phyloP scores from a whole-genome alignment of 2,329 filamentous ascomycete genomes.

The Coleophoma crateriformis region DNA sequence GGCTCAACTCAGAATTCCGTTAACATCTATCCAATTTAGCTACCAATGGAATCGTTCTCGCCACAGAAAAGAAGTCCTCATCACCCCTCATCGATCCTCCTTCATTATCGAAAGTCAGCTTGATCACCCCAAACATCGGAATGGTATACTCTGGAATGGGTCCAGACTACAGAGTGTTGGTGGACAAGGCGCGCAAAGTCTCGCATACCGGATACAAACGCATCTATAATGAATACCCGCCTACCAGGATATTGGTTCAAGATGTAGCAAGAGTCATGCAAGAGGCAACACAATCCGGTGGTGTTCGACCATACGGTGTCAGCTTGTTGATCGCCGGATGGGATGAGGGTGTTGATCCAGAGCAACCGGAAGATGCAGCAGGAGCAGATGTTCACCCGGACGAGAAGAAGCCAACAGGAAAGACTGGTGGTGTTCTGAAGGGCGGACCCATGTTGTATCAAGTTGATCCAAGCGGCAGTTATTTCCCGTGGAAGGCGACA shows the following conservation, averaged over 20 bases:
- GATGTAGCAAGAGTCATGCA: conserved; percentile 98
- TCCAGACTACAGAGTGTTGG: conserved; percentile 93
- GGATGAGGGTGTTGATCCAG: conserved; percentile 94
- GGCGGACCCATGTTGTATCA: conserved; percentile 97
- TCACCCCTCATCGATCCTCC: conserved; percentile 93
- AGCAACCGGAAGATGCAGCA: conserved; percentile 57
- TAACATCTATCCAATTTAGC: conserved; percentile 43
- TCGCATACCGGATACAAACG: conserved; percentile 99
- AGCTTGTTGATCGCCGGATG: conserved; percentile 93
- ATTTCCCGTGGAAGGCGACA: conserved; percentile 99
- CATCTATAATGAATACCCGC: conserved; percentile 99
- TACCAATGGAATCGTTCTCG: conserved; percentile 97
- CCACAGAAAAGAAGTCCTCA: conserved; percentile 98
- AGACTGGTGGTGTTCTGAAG: conserved; percentile 94
- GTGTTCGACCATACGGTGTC: conserved; percentile 95
- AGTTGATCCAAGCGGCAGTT: conserved; percentile 97
- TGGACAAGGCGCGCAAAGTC: conserved; percentile 96
- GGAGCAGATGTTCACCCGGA: conserved; percentile 50
- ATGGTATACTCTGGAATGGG: conserved; percentile 99
- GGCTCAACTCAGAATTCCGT: too few species aligned
- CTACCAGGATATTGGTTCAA: conserved; percentile 97
- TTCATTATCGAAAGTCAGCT: conserved; percentile 93
- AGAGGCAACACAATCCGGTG: conserved; percentile 95
- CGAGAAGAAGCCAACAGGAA: conserved; percentile 70
- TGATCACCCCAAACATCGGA: conserved; percentile 98